These are phyloP conservation scores for Starmerella geochares DNA, from an alignment of 805 yeast genomes.

Conservation along the genomic window DNA sequence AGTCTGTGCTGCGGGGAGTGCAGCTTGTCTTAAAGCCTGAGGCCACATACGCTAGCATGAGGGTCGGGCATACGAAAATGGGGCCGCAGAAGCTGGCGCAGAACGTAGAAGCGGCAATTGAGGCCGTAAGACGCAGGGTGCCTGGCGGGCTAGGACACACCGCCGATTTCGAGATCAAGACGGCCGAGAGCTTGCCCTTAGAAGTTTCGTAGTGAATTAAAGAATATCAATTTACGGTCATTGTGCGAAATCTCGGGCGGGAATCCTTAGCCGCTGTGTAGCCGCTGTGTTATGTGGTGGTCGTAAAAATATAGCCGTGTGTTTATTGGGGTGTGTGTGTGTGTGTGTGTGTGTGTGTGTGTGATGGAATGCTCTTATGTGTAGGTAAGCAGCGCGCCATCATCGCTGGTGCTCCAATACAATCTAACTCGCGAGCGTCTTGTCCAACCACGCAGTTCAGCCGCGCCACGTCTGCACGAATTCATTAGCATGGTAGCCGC, in stretches of 20 bases:
- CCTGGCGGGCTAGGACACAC: conserved; percentile 17
- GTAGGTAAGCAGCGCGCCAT: neutral
- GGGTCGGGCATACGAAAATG: conserved; percentile 26
- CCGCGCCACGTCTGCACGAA: too few species aligned
- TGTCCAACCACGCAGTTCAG: too few species aligned
- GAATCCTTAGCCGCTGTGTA: too few species aligned
- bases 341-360: neutral
- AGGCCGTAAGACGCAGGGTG: conserved; percentile 10
- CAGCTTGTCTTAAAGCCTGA: conserved; percentile 25
- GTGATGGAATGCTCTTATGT: neutral
- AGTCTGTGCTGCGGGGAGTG: conserved; percentile 11
- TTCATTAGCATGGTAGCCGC: conserved; percentile 10
- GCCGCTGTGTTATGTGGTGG: too few species aligned
- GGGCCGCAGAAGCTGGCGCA: conserved; percentile 19
- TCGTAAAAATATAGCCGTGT: too few species aligned
- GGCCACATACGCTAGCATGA: conserved; percentile 13
- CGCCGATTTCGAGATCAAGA: conserved; percentile 22
- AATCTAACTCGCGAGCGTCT: too few species aligned
- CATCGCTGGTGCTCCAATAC: too few species aligned
- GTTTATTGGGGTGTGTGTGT: neutral
- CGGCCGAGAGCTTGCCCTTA: conserved; percentile 25
- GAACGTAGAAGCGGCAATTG: conserved; percentile 21
- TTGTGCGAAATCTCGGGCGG: too few species aligned
- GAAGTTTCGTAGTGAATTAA: neutral
- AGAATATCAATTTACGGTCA: too few species aligned